phyloP scores from a whole-genome alignment of 495 filamentous ascomycete genomes.

The Apiosordaria backusii region DNA sequence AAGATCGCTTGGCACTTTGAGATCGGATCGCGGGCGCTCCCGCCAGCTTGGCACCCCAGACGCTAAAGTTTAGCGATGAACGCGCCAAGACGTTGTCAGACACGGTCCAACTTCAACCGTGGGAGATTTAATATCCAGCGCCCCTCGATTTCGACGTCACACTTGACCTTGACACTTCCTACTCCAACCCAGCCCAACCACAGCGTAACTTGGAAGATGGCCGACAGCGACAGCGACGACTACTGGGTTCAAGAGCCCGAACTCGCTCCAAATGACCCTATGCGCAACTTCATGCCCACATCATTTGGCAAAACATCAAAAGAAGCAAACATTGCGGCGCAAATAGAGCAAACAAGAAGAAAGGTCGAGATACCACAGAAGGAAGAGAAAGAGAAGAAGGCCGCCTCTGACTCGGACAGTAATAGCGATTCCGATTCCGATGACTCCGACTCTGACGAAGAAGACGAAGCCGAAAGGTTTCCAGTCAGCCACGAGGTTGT shows the following conservation, averaged over 20 bases:
- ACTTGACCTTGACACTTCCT: background rate
- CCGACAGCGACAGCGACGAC: conserved; percentile 65
- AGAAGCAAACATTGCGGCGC: conserved; percentile 67
- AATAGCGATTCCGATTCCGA: conserved; percentile 47
- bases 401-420: conserved; percentile 38
- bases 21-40: background rate
- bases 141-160: conserved; percentile 5
- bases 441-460: conserved; percentile 52
- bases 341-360: conserved; percentile 76
- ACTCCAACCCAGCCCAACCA: background rate
- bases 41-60: background rate
- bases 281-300: conserved; percentile 76
- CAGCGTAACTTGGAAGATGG: conserved; percentile 35
- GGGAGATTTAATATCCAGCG: background rate
- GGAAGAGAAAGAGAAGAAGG: conserved; percentile 29
- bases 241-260: conserved; percentile 48
- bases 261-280: conserved; percentile 62
- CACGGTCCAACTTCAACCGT: background rate
- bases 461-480: conserved; percentile 82
- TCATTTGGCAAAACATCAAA: conserved; percentile 83
- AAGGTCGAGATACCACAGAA: conserved; percentile 33
- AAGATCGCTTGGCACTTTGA: background rate
- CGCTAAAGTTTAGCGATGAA: conserved; percentile 6
- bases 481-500: conserved; percentile 91
- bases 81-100: conserved; percentile 9